These are phyloP conservation scores for Tolypocladium paradoxum DNA, from an alignment of 2,329 filamentous ascomycete species.

Conservation along the genomic window DNA sequence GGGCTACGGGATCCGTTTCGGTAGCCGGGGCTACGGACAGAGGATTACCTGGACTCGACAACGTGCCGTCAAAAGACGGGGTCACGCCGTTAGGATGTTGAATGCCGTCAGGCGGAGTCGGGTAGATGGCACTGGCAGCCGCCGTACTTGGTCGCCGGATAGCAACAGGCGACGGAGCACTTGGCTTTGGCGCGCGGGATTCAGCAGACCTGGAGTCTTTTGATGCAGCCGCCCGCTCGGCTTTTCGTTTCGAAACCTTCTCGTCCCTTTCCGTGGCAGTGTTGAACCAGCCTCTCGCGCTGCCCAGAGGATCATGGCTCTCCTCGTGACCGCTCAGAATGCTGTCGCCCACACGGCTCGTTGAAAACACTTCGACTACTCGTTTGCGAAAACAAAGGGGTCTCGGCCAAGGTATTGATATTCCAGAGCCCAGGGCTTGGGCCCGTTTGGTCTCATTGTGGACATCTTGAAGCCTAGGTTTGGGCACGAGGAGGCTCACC, in stretches of 20 bases:
- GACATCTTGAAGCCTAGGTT: constrained; percentile 30
- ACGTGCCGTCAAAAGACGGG: constrained; percentile 44
- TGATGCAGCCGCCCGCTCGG: constrained; percentile 34
- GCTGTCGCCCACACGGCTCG: constrained; percentile 27
- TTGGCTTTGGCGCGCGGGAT: constrained; percentile 30
- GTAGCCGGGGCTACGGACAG: constrained; percentile 16
- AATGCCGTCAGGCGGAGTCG: constrained; percentile 58
- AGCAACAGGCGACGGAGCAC: constrained; percentile 40
- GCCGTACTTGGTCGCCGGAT: constrained; percentile 38
- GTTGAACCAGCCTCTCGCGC: constrained; percentile 38
- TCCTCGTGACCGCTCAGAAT: constrained; percentile 26
- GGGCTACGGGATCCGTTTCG: constrained; percentile 16
- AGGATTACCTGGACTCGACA: constrained; percentile 43
- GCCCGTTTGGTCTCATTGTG: constrained; percentile 30
- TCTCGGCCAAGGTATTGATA: constrained; percentile 43
- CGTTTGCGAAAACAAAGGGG: constrained; percentile 41
- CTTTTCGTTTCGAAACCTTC: constrained; percentile 34
- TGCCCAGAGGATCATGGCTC: constrained; percentile 36
- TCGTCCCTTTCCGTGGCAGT: constrained; percentile 34
- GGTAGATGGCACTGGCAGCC: constrained; percentile 50
- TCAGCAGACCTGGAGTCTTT: constrained; percentile 32
- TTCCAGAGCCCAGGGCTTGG: constrained; percentile 20
- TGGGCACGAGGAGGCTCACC: constrained; percentile 39
- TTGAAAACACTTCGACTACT: constrained; percentile 28
- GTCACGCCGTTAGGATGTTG: constrained; percentile 42